Conservation (phyloP, 116 monocot species). For the Trichopus zeylanicus region DNA sequence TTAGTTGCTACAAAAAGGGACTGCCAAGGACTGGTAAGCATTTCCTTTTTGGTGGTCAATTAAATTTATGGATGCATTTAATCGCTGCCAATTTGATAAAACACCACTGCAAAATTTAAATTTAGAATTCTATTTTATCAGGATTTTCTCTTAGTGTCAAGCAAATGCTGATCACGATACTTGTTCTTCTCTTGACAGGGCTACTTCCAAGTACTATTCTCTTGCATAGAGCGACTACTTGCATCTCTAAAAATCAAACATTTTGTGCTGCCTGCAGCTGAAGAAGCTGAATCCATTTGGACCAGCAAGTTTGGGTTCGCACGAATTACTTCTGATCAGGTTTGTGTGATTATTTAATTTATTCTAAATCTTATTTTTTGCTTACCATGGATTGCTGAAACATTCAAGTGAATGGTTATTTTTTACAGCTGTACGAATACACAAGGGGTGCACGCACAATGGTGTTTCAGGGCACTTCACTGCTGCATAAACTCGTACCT, state of each 20-base stretch:
- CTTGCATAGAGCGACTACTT: constrained; percentile 31
- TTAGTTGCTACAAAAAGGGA: constrained; percentile 78
- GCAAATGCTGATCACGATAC: too few species aligned
- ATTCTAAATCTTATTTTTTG: background rate
- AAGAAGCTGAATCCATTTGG: constrained; percentile 42
- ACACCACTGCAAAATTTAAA: too few species aligned
- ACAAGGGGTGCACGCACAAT: constrained; percentile 41
- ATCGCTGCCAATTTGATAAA: too few species aligned
- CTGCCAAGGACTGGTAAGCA: constrained; percentile 55
- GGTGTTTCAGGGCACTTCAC: constrained; percentile 50
- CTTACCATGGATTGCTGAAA: background rate
- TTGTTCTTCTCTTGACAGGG: constrained; percentile 11
- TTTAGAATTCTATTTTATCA: too few species aligned
- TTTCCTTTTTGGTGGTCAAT: too few species aligned
- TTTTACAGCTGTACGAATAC: constrained; percentile 34
- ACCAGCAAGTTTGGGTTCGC: constrained; percentile 39
- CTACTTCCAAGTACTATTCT: constrained; percentile 32
- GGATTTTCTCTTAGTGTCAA: too few species aligned
- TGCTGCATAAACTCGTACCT: constrained; percentile 47
- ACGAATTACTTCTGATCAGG: constrained; percentile 28
- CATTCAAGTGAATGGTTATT: too few species aligned
- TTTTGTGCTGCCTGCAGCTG: constrained; percentile 37
- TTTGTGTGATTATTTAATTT: background rate
- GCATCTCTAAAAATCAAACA: constrained; percentile 29
- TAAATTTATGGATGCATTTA: too few species aligned